phyloP scores from a whole-genome alignment of 2,329 filamentous ascomycete genomes.

The Fusarium denticulatum region DNA sequence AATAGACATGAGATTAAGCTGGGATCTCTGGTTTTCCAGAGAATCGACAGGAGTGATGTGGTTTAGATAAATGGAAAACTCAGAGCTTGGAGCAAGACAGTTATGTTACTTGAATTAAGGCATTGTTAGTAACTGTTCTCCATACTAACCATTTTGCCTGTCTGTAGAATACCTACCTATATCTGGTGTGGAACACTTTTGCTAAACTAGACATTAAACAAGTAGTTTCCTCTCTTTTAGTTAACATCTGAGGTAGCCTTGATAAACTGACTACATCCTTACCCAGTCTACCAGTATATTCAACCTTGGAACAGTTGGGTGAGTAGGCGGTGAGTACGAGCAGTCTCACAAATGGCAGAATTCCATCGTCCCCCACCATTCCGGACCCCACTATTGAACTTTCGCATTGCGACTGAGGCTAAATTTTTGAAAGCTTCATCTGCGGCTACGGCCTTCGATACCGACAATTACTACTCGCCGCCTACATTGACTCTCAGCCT shows the following conservation, averaged over 20 bases:
- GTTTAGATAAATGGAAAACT: background rate
- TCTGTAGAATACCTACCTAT: background rate
- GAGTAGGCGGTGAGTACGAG: constrained; percentile 27
- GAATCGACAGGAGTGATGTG: background rate
- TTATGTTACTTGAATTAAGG: background rate
- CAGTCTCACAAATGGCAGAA: constrained; percentile 42
- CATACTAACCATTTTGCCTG: background rate
- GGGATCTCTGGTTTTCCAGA: background rate
- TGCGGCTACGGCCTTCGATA: background rate
- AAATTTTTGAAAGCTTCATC: constrained; percentile 45
- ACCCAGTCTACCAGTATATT: too few species aligned
- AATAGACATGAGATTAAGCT: background rate
- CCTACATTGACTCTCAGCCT: background rate
- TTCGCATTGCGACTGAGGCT: constrained; percentile 28
- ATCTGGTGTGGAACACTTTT: too few species aligned
- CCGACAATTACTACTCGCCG: background rate
- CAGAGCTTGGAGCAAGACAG: background rate
- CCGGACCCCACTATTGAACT: constrained; percentile 37
- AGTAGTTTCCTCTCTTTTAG: background rate
- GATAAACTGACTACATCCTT: background rate
- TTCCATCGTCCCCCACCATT: constrained; percentile 47
- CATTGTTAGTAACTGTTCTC: background rate
- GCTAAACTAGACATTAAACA: too few species aligned
- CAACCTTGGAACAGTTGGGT: background rate
- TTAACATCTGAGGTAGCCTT: background rate